Evolutionary conservation across 2,329 filamentous ascomycete genomes (phyloP), one percentile per base, ranked within the genome.

Genomic region (Colletotrichum sp.): DNA sequence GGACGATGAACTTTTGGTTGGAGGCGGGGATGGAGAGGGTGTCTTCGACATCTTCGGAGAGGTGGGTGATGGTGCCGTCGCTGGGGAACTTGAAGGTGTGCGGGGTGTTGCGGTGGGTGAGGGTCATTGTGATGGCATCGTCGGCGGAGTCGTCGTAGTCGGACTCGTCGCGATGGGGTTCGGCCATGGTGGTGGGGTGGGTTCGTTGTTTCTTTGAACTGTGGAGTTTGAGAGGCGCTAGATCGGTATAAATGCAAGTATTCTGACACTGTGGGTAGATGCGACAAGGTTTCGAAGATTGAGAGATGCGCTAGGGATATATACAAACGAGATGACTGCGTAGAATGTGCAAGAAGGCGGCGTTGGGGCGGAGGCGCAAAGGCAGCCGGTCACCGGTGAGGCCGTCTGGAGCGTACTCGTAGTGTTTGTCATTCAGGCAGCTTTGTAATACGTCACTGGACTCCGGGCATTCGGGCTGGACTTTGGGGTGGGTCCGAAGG

Each of bases 1-100:
- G 87, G 16, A 91, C 87, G 76, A 94, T 87, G 80, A 93, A 88
- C 80, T 95, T 95, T 79, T 94, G 93, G 81, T 94, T 91, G 12
- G 86, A 81, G 43, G 84, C 74, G 0, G 93, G 92, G 68, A 95
- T 90, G 64, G 86, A 87, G 67, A 94, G 87, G 5, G 83, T 81
- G 57, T 84, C 80, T 70, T 89, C 85, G 77, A 94, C 90, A 74
- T 88, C 85, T 64, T 86, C 81, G 58, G 91, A 92, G 47, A 95
- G 89, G 78, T 93, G 91, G 69, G 83, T 78, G 58, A 91, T 83
- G 8, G 87, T 90, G 21, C 87, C 86, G 73, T 86, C 83, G 16
- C 83, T 77, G 9, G 83, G 80, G 65, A 90, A 84, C 8, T 82
- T 78, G 70, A 89, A 82, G 12, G 83, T 84, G 77, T 88, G 86